Evolutionary conservation across 192 early-diverging fungal genomes (phyloP).

Genomic region (Gamsiella multidivaricata): DNA sequence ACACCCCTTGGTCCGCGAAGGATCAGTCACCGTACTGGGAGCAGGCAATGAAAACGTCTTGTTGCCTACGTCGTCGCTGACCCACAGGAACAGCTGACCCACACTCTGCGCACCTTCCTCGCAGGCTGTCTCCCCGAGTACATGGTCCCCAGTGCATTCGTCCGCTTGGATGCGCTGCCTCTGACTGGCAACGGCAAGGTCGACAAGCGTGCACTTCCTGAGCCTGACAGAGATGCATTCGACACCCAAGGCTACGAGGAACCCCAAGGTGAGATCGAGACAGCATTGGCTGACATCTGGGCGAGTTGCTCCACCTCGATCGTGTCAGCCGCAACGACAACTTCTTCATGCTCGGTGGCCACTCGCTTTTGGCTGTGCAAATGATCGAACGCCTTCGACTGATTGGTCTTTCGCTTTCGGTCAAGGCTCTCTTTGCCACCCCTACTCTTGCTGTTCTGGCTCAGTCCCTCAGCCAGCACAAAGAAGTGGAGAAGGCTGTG

Average conservation of each 20-base stretch:
- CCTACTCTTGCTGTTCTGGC: slow-evolving; percentile 21
- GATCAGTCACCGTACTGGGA: slow-evolving; percentile 25
- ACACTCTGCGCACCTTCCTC: slow-evolving; percentile 58
- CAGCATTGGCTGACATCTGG: neutral
- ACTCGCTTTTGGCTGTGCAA: slow-evolving; percentile 18
- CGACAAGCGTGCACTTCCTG: slow-evolving; percentile 43
- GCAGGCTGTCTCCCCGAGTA: slow-evolving; percentile 69
- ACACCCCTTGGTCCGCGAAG: slow-evolving; percentile 23
- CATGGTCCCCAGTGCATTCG: slow-evolving; percentile 66
- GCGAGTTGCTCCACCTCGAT: slow-evolving; percentile 3
- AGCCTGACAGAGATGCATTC: slow-evolving; percentile 12
- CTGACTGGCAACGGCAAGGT: slow-evolving; percentile 41
- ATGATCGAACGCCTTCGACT: neutral
- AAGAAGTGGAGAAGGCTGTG: neutral
- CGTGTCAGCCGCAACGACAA: slow-evolving; percentile 10
- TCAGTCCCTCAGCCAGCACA: neutral
- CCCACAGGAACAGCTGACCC: neutral
- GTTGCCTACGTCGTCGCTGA: slow-evolving; percentile 64
- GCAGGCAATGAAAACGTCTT: slow-evolving; percentile 63
- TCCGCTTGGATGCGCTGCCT: slow-evolving; percentile 31
- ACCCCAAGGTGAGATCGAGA: slow-evolving; percentile 25
- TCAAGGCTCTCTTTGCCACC: neutral
- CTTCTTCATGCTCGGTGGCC: slow-evolving; percentile 24
- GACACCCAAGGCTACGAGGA: neutral
- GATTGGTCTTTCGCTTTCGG: neutral